Evolutionary conservation across 2,329 filamentous ascomycete genomes (phyloP).

Genomic region (Epichloe scottii): DNA sequence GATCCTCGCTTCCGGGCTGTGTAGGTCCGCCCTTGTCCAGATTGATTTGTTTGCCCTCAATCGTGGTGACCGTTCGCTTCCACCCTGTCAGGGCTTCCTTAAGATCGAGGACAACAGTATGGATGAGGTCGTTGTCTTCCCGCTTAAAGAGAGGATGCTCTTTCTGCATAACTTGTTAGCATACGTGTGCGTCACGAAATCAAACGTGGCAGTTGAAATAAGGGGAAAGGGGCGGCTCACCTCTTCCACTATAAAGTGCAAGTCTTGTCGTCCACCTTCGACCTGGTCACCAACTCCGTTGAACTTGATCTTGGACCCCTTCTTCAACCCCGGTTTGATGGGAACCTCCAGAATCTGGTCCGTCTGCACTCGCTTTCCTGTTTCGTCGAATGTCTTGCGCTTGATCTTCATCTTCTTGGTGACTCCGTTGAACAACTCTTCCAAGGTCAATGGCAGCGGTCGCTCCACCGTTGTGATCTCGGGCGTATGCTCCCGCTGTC

Average conservation of each 20-base stretch:
- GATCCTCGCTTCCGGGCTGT: slow-evolving; percentile 67
- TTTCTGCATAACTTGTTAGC: slow-evolving; percentile 46
- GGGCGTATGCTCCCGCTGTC: slow-evolving; percentile 40
- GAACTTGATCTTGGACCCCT: slow-evolving; percentile 97
- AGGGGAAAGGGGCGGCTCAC: slow-evolving; percentile 35
- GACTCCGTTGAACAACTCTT: slow-evolving; percentile 76
- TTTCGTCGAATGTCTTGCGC: slow-evolving; percentile 83
- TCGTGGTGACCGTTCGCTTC: slow-evolving; percentile 82
- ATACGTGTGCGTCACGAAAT: background rate
- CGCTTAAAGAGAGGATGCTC: slow-evolving; percentile 72
- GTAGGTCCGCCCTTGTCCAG: slow-evolving; percentile 77
- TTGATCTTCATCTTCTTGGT: slow-evolving; percentile 99
- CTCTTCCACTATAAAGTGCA: slow-evolving; percentile 92
- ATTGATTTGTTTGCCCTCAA: slow-evolving; percentile 76
- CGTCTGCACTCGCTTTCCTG: slow-evolving; percentile 71
- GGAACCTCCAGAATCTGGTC: slow-evolving; percentile 89
- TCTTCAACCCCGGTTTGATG: slow-evolving; percentile 91
- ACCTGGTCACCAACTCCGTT: slow-evolving; percentile 96
- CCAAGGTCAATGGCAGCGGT: slow-evolving; percentile 65
- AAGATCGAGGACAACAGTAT: slow-evolving; percentile 67
- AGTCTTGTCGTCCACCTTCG: slow-evolving; percentile 86
- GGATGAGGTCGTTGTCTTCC: slow-evolving; percentile 75
- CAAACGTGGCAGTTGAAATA: too few relatives aligned
- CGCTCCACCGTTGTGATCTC: slow-evolving; percentile 89
- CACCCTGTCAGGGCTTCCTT: slow-evolving; percentile 94